phyloP scores from a whole-genome alignment of 2,329 filamentous ascomycete genomes.

The Alternaria hordeiaustralica region DNA sequence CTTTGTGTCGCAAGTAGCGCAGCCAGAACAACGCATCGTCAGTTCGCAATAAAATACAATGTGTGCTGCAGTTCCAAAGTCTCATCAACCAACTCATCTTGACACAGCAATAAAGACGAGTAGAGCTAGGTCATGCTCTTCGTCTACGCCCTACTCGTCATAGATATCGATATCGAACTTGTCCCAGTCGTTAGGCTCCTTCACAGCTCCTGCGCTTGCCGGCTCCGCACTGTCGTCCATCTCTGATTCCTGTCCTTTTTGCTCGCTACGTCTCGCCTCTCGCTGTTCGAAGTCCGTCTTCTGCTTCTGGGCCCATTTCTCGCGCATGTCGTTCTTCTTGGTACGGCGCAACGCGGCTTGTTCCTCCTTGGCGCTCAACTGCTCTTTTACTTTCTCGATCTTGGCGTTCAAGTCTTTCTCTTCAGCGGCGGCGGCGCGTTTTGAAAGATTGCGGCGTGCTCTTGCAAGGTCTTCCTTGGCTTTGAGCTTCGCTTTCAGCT shows the following conservation, averaged over 20 bases:
- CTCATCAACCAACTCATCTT: background rate
- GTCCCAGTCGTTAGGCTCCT: background rate
- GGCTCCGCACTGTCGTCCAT: background rate
- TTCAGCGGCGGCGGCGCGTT: background rate
- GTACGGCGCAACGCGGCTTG: background rate
- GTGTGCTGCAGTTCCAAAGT: background rate
- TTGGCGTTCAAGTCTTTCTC: background rate
- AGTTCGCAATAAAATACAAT: background rate
- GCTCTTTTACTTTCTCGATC: background rate
- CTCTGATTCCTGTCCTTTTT: background rate
- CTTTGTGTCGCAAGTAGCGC: background rate
- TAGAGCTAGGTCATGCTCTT: background rate
- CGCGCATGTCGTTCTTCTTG: background rate
- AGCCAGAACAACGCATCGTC: background rate
- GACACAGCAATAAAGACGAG: background rate
- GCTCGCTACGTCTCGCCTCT: background rate
- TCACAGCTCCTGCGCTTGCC: background rate
- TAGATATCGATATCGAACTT: constrained; percentile 2
- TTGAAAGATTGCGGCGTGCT: background rate
- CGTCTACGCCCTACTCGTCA: background rate
- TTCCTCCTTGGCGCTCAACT: background rate
- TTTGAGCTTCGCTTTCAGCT: background rate
- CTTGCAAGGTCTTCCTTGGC: background rate
- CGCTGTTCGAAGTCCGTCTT: background rate
- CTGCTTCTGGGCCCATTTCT: background rate